A percentile compares a stretch with the other conserved stretches of the same genome.
Conservation (phyloP, 1,284 basidiomycete genomes). For the Amylostereum areolatum region DNA sequence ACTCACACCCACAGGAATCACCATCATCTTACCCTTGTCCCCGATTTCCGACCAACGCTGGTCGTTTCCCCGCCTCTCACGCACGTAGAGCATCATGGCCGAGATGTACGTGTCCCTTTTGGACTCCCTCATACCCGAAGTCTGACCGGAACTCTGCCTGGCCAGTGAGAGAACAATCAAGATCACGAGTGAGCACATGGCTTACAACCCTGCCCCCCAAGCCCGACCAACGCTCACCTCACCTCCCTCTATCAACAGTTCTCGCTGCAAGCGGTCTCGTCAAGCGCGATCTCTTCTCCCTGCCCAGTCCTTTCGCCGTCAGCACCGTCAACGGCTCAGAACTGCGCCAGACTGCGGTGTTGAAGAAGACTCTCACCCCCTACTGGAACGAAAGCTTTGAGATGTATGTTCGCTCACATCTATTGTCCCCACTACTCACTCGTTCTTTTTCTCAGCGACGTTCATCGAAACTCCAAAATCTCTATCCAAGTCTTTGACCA, state of each 20-base stretch:
- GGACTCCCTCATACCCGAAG: not conserved
- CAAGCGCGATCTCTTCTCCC: constrained; percentile 86
- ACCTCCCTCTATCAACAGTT: constrained; percentile 37
- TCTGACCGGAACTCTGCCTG: not conserved
- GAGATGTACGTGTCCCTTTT: not conserved
- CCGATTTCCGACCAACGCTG: too few relatives aligned
- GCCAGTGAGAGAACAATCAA: not conserved
- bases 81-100: not conserved
- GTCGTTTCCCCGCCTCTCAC: not conserved
- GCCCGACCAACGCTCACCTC: too few relatives aligned
- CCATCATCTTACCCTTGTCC: too few relatives aligned
- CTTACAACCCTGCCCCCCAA: too few relatives aligned
- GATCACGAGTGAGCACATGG: not conserved
- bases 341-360: constrained; percentile 90
- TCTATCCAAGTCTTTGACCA: constrained; percentile 97
- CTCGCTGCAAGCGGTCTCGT: constrained; percentile 86
- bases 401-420: constrained; percentile 42
- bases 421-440: constrained; percentile 3
- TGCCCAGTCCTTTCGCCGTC: constrained; percentile 93
- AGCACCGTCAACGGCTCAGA: constrained; percentile 87
- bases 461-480: constrained; percentile 87
- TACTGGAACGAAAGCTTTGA: constrained; percentile 96
- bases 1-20: too few relatives aligned
- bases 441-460: constrained; percentile 44
- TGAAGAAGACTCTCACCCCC: constrained; percentile 86